phyloP scores from a whole-genome alignment of 176 grass and related monocot genomes.

The Musa beccarii region DNA sequence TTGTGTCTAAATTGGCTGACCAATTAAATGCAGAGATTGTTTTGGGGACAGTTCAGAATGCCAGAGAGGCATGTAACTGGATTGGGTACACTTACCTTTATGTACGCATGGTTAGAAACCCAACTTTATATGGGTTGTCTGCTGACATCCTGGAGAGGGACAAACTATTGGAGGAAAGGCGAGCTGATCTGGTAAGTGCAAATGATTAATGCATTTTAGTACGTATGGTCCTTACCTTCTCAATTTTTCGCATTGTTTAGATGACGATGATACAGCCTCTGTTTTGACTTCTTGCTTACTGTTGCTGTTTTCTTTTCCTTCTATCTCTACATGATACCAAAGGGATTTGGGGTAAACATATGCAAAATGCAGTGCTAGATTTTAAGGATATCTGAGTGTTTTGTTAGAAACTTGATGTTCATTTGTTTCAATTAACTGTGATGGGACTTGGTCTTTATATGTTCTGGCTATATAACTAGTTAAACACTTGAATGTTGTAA shows the following conservation, averaged over 20 bases:
- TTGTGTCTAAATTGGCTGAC: slow-evolving; percentile 69
- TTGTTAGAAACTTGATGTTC: too few species aligned
- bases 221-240: neutral
- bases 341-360: neutral
- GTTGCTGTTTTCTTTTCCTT: neutral
- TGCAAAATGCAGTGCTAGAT: neutral
- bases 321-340: neutral
- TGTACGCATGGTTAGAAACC: slow-evolving; percentile 82
- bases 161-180: slow-evolving; percentile 76
- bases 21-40: slow-evolving; percentile 98
- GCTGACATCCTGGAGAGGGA: slow-evolving; percentile 65
- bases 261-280: neutral
- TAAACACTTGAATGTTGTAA: too few species aligned
- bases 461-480: too few species aligned
- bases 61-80: slow-evolving; percentile 83
- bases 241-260: neutral
- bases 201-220: neutral
- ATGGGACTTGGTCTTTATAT: too few species aligned
- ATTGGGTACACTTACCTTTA: slow-evolving; percentile 90
- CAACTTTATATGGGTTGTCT: slow-evolving; percentile 79
- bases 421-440: too few species aligned
- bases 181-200: slow-evolving; percentile 80
- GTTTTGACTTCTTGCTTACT: neutral
- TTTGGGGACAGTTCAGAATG: slow-evolving; percentile 85
- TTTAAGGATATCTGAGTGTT: neutral